These are phyloP conservation scores for Onygenales sp. DNA, from an alignment of 2,329 filamentous ascomycete genomes.

Conservation along the genomic window DNA sequence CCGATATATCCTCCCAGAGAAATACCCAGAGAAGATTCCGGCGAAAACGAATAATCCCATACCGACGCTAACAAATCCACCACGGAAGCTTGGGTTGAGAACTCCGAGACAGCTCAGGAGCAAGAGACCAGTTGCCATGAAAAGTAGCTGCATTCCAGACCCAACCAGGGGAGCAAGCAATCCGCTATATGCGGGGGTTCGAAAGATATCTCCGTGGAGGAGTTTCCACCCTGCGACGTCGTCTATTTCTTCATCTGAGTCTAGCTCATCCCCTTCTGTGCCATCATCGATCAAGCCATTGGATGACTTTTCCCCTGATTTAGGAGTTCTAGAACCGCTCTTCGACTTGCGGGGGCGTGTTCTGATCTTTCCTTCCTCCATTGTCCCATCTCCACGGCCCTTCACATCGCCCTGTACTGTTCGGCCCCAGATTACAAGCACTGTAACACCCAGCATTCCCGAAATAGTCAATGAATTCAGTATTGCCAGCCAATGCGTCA, in stretches of 20 bases:
- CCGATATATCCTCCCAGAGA: conserved; percentile 72
- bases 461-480: conserved; percentile 80
- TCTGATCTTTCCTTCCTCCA: conserved; percentile 59
- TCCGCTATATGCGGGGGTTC: conserved; percentile 59
- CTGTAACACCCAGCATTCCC: conserved; percentile 65
- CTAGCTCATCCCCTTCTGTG: conserved; percentile 44
- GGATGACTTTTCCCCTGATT: conserved; percentile 42
- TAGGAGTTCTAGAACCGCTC: conserved; percentile 34
- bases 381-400: conserved; percentile 54
- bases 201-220: conserved; percentile 79
- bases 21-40: conserved; percentile 78
- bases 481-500: conserved; percentile 82
- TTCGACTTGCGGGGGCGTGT: conserved; percentile 36
- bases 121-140: conserved; percentile 67
- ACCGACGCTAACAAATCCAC: conserved; percentile 77
- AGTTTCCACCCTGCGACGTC: conserved; percentile 84
- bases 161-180: conserved; percentile 73
- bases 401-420: conserved; percentile 74
- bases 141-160: conserved; percentile 77
- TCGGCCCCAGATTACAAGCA: conserved; percentile 69
- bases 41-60: conserved; percentile 76
- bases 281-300: conserved; percentile 43
- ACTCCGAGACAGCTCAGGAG: conserved; percentile 65
- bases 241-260: conserved; percentile 66
- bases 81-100: conserved; percentile 79